These are phyloP conservation scores for Backusella macrospora DNA, from an alignment of 192 early-diverging fungal genomes.

Conservation along the genomic window DNA sequence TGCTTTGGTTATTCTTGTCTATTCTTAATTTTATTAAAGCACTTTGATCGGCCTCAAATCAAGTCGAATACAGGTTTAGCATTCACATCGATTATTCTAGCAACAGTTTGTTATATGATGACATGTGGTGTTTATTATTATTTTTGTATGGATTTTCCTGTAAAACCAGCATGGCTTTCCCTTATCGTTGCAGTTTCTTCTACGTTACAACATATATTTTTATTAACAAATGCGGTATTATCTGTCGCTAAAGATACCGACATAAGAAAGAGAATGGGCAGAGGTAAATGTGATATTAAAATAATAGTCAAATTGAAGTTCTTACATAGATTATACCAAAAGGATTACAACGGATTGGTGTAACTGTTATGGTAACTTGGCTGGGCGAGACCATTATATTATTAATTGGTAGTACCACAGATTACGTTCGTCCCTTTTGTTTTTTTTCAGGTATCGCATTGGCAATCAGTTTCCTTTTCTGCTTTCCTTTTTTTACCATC, in stretches of 20 bases:
- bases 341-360: conserved; percentile 69
- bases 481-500: conserved; percentile 79
- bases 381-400: conserved; percentile 59
- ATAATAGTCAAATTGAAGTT: background rate
- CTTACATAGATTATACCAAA: background rate
- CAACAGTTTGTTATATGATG: conserved; percentile 60
- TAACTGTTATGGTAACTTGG: conserved; percentile 61
- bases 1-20: background rate
- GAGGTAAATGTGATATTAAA: conserved; percentile 43
- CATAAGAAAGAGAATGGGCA: conserved; percentile 71
- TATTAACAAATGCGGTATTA: conserved; percentile 71
- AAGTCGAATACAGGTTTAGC: conserved; percentile 78
- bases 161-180: conserved; percentile 66
- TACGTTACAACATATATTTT: conserved; percentile 75
- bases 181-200: conserved; percentile 69
- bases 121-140: conserved; percentile 65
- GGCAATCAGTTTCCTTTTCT: conserved; percentile 73
- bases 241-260: conserved; percentile 64
- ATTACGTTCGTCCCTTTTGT: conserved; percentile 75
- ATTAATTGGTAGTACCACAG: conserved; percentile 57
- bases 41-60: conserved; percentile 65
- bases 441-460: conserved; percentile 66
- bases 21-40: conserved; percentile 69
- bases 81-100: conserved; percentile 63
- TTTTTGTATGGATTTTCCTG: conserved; percentile 57